Evolutionary conservation across 306 rosid genomes (phyloP), one percentile per base, ranked within the genome.

Genomic region (Prunus fruticosa): DNA sequence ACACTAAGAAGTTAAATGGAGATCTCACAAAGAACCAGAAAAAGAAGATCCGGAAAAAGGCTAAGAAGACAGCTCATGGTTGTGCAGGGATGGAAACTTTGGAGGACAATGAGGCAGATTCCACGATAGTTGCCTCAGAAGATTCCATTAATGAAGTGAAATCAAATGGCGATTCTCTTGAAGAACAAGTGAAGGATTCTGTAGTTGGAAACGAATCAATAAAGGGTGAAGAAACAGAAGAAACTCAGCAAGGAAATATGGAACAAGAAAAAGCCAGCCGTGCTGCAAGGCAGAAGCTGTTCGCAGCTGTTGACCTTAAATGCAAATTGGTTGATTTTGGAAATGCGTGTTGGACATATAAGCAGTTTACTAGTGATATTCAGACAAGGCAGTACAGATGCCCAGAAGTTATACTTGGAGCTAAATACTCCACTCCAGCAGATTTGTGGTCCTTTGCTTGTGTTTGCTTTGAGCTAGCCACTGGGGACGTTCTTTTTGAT

Each of bases 401-500:
- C 78, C 96, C 96, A 6, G 97, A 93, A 85, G 97, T 90, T 81
- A 79, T 93, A 78, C 93, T 93, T 77, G 97, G 97, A 78, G 89
- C 96, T 53, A 89, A 93, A 57, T 93, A 93, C 84, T 89, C 96
- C 13, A 89, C 94, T 1, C 81, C 94, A 28, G 97, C 96, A 7
- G 96, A 93, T 85, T 86, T 93, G 75, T 93, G 97, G 97, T 93
- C 97, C 51, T 87, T 93, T 79, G 96, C 94, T 77, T 93, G 97
- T 85, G 86, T 90, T 82, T 90, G 91, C 76, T 93, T 93, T 47
- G 97, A 93, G 87, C 90, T 93, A 76, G 96, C 89, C 53, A 85
- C 97, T 57, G 96, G 97, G 43, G 97, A 93, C 75, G 93, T 93
- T 56, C 88, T 93, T 74, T 93, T 93, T 83, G 96, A 93, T 84